Conservation (phyloP, 352 stramenopile species). For the Phytophthora quininea region DNA sequence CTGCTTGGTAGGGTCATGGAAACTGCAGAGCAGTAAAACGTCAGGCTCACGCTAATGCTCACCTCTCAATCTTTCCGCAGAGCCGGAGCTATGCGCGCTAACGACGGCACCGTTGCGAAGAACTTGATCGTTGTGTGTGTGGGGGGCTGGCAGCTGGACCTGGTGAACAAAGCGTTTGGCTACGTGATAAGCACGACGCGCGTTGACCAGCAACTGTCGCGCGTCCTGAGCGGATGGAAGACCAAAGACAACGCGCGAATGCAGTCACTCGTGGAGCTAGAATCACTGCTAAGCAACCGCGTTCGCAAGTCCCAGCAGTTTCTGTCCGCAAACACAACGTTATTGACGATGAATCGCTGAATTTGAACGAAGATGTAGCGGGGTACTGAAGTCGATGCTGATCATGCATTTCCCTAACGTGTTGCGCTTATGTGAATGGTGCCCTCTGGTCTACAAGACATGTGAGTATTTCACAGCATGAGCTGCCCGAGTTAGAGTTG, state of each 20-base stretch:
- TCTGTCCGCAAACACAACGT: neutral
- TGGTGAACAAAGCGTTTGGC: conserved; percentile 12
- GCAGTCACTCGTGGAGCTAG: neutral
- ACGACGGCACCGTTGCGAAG: neutral
- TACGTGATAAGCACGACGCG: conserved; percentile 18
- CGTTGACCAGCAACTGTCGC: neutral
- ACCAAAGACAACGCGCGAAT: conserved; percentile 9
- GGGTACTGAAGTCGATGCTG: too few relatives aligned
- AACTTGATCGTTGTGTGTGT: conserved; percentile 12
- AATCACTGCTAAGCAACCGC: neutral
- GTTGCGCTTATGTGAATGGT: too few relatives aligned
- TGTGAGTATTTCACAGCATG: too few relatives aligned
- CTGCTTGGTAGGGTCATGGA: too few relatives aligned
- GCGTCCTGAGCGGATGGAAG: conserved; percentile 4
- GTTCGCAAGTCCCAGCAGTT: neutral
- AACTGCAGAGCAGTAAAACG: too few relatives aligned
- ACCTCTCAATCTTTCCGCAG: conserved; percentile 6
- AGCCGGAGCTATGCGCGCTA: conserved; percentile 12
- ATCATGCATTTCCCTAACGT: too few relatives aligned
- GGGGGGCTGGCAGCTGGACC: neutral
- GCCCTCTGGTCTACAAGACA: too few relatives aligned
- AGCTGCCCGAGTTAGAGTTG: too few relatives aligned
- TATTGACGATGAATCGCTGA: conserved; percentile 5
- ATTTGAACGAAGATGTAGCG: conserved; percentile 5
- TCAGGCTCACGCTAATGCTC: too few relatives aligned